Percentiles rank a stretch among this genome's conserved stretches.
Conservation (phyloP, 441 rosid species). For the Capsella rubella region DNA sequence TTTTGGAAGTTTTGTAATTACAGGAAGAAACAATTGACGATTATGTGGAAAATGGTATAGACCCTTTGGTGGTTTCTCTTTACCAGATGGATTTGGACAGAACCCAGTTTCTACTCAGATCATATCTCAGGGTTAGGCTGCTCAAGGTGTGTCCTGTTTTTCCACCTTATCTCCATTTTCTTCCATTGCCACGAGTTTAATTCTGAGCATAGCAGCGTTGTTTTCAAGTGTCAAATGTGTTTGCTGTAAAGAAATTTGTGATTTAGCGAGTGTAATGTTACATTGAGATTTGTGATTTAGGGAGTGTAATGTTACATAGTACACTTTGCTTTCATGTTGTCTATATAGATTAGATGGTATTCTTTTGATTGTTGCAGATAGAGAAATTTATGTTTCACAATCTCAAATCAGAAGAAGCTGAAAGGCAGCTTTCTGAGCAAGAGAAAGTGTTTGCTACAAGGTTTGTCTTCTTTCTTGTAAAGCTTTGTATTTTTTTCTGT, state of each 20-base stretch:
- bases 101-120: constrained; percentile 79
- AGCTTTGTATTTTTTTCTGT: neutral
- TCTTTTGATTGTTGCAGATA: constrained; percentile 54
- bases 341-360: neutral
- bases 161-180: neutral
- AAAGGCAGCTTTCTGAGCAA: constrained; percentile 63
- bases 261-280: too few species aligned
- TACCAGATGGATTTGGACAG: constrained; percentile 86
- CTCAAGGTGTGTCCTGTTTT: constrained; percentile 65
- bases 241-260: neutral
- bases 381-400: constrained; percentile 78
- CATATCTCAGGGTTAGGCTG: constrained; percentile 84
- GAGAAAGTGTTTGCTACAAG: constrained; percentile 72
- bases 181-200: neutral
- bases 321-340: constrained; percentile 6
- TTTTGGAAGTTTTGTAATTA: too few species aligned
- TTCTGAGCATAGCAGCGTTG: neutral
- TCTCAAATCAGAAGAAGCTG: constrained; percentile 56
- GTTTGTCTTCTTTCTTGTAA: constrained; percentile 38
- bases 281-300: neutral
- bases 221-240: neutral
- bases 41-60: constrained; percentile 54
- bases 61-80: constrained; percentile 78
- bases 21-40: constrained; percentile 77
- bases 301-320: neutral